These are phyloP conservation scores for Didymellaceae sp. DNA, from an alignment of 2,329 filamentous ascomycete species.

Conservation along the genomic window DNA sequence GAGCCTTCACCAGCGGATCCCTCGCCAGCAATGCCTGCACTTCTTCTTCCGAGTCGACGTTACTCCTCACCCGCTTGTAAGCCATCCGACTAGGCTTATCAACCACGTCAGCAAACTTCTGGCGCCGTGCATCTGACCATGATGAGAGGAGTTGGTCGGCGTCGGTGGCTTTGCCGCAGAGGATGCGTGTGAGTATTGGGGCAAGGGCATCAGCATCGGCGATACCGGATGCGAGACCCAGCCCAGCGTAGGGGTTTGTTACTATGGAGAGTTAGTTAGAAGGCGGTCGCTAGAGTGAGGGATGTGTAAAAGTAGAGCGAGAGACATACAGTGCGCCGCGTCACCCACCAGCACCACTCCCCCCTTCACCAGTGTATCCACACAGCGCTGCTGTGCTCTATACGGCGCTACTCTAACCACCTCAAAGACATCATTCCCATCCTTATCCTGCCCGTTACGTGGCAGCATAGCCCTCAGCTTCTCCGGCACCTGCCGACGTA, in stretches of 20 bases:
- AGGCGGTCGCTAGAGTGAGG: not conserved
- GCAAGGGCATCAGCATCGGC: constrained; percentile 44
- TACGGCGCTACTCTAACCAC: constrained; percentile 49
- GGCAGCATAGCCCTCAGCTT: constrained; percentile 45
- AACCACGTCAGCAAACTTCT: constrained; percentile 46
- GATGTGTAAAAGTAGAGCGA: not conserved
- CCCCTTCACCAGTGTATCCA: constrained; percentile 38
- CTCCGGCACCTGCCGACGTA: constrained; percentile 32
- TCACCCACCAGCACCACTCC: constrained; percentile 49
- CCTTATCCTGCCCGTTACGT: constrained; percentile 25
- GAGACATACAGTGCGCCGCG: constrained; percentile 46
- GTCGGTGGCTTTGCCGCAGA: constrained; percentile 23
- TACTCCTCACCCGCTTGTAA: constrained; percentile 34
- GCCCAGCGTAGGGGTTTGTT: constrained; percentile 48
- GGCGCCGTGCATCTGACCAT: constrained; percentile 44
- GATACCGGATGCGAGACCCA: constrained; percentile 45
- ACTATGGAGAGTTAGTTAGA: constrained; percentile 21
- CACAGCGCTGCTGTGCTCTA: constrained; percentile 51
- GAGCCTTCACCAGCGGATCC: constrained; percentile 38
- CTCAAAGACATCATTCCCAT: constrained; percentile 30
- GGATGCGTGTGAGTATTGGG: constrained; percentile 33
- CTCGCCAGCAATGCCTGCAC: constrained; percentile 28
- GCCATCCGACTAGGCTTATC: constrained; percentile 43
- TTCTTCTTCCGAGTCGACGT: constrained; percentile 37
- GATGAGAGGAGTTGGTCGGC: constrained; percentile 38